Evolutionary conservation across 140 eudicot species (phyloP).

Genomic region (Erigeron philadelphicus): DNA sequence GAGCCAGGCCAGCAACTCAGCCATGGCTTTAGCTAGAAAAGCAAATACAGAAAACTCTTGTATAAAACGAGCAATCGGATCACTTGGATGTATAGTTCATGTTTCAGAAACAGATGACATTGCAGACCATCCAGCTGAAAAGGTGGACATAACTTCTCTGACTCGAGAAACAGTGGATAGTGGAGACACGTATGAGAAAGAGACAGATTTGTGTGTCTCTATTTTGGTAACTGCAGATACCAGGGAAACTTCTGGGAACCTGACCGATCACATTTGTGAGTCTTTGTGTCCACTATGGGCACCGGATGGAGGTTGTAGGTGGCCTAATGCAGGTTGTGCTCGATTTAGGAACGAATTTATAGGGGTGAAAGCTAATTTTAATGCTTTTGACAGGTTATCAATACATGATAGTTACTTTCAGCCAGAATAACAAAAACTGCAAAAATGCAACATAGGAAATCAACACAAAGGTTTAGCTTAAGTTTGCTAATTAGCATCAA

Average conservation of each 20-base stretch:
- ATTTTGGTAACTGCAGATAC: slow-evolving; percentile 25
- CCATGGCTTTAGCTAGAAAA: slow-evolving; percentile 50
- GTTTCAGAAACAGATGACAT: slow-evolving; percentile 58
- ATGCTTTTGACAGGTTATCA: too few species aligned
- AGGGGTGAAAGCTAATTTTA: too few species aligned
- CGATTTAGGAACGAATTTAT: too few species aligned
- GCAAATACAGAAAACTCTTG: slow-evolving; percentile 60
- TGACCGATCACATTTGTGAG: slow-evolving; percentile 54
- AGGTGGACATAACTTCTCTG: slow-evolving; percentile 35
- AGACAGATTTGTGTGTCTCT: slow-evolving; percentile 34
- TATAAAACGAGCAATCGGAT: slow-evolving; percentile 73
- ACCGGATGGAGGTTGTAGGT: background rate
- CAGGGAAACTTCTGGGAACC: slow-evolving; percentile 24
- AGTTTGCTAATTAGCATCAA: too few species aligned
- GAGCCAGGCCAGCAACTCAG: slow-evolving; percentile 57
- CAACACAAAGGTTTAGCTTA: too few species aligned
- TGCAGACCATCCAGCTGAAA: slow-evolving; percentile 47
- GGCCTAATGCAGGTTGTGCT: too few species aligned
- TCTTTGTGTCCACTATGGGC: slow-evolving; percentile 36
- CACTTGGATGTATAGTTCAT: slow-evolving; percentile 77
- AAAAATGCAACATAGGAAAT: too few species aligned
- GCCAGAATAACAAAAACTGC: too few species aligned
- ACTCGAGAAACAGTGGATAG: slow-evolving; percentile 17
- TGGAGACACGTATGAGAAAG: slow-evolving; percentile 23
- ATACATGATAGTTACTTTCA: too few species aligned